Percentiles rank a stretch among this genome's conserved stretches.
Evolutionary conservation across 2,329 filamentous ascomycete species (phyloP).

Genomic region (Ophiostoma ips): DNA sequence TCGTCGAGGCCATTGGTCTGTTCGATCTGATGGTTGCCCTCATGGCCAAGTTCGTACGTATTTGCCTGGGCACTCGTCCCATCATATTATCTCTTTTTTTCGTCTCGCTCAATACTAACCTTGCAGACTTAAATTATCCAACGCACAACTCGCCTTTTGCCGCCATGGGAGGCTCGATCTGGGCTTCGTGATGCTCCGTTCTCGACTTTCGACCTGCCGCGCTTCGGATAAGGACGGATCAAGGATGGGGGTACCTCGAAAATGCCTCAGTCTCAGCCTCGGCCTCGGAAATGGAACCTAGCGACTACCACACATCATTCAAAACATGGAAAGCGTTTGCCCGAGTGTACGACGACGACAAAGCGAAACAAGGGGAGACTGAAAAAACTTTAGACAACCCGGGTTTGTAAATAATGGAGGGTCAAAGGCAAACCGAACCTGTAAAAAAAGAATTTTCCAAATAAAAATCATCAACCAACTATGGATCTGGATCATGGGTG

Average conservation of each 20-base stretch:
- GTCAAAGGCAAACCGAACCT: slow-evolving; percentile 9
- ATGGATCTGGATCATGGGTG: background rate
- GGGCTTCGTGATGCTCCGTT: slow-evolving; percentile 6
- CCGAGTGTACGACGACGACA: slow-evolving; percentile 11
- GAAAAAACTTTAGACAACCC: slow-evolving; percentile 8
- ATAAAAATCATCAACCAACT: slow-evolving; percentile 8
- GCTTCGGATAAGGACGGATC: background rate
- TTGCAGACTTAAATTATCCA: slow-evolving; percentile 12
- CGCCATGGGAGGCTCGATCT: slow-evolving; percentile 10
- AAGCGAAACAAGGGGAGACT: slow-evolving; percentile 8
- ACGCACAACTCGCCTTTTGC: slow-evolving; percentile 6
- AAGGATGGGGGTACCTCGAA: background rate
- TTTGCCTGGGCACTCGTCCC: background rate
- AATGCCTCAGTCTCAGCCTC: slow-evolving; percentile 6
- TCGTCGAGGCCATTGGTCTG: slow-evolving; percentile 48
- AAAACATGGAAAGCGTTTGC: slow-evolving; percentile 9
- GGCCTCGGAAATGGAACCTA: slow-evolving; percentile 7
- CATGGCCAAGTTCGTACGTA: slow-evolving; percentile 77
- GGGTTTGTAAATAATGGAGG: slow-evolving; percentile 11
- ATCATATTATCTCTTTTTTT: too few relatives aligned
- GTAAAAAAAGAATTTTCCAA: slow-evolving; percentile 7
- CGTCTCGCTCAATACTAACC: background rate
- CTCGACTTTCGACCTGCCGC: slow-evolving; percentile 5
- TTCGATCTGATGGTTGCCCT: slow-evolving; percentile 68
- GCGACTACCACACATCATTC: slow-evolving; percentile 4